phyloP scores from a whole-genome alignment of 2,329 filamentous ascomycete species.

The Cephalotrichum gorgonifer region DNA sequence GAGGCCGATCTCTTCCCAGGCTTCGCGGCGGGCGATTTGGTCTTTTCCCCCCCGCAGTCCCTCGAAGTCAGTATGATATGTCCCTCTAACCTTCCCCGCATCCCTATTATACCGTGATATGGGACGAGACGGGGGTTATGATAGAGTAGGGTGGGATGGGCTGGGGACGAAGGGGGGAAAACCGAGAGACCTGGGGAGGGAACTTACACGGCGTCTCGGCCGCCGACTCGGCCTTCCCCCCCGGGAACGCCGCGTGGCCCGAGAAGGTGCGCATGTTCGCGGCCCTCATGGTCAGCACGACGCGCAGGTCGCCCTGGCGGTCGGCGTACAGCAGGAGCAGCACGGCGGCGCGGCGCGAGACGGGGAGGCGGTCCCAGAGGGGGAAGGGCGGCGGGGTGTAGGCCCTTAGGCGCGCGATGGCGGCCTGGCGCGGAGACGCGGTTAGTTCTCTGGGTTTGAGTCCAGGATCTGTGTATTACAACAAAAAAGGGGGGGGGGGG shows the following conservation, averaged over 20 bases:
- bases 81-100: neutral
- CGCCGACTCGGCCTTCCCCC: conserved; percentile 56
- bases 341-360: conserved; percentile 70
- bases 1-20: conserved; percentile 86
- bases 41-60: conserved; percentile 28
- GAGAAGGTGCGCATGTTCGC: conserved; percentile 56
- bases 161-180: neutral
- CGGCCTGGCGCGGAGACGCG: conserved; percentile 38
- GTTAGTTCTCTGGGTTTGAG: neutral
- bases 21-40: conserved; percentile 80
- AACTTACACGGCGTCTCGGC: conserved; percentile 50
- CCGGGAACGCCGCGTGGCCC: conserved; percentile 81
- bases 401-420: conserved; percentile 48
- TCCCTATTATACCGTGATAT: neutral
- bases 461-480: no score
- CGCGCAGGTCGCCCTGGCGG: conserved; percentile 63
- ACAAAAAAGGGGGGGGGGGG: no score
- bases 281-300: conserved; percentile 60
- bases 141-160: no score
- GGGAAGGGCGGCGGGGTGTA: conserved; percentile 52
- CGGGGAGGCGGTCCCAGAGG: conserved; percentile 50
- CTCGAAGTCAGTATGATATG: neutral
- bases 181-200: neutral
- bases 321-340: conserved; percentile 84
- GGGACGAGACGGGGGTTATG: neutral